Percentiles rank a stretch among this genome's conserved stretches.
phyloP scores from a whole-genome alignment of 1,284 basidiomycete species.

The Rhodotorula sp. region DNA sequence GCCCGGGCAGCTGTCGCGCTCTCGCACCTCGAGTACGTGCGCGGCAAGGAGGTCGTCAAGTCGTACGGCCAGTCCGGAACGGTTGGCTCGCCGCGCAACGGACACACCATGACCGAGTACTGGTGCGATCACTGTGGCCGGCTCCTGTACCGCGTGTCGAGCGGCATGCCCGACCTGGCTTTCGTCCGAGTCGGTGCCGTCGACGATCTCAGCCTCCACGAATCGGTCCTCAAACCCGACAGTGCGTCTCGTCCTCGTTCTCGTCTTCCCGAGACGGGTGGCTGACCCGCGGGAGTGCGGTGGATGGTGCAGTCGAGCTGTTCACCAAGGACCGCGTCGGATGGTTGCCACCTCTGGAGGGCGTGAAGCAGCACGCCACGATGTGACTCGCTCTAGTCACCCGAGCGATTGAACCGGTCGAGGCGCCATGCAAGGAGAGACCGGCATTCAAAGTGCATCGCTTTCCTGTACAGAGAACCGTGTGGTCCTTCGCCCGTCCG shows the following conservation, averaged over 20 bases:
- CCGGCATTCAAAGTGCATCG: background rate
- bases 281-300: background rate
- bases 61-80: constrained; percentile 34
- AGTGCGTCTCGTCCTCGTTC: constrained; percentile 13
- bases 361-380: constrained; percentile 13
- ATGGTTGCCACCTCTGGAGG: constrained; percentile 30
- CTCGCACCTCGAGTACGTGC: constrained; percentile 33
- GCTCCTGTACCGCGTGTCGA: constrained; percentile 36
- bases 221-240: constrained; percentile 35
- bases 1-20: constrained; percentile 16
- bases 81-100: constrained; percentile 18
- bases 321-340: constrained; percentile 36
- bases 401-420: too few relatives aligned
- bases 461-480: too few relatives aligned
- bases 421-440: background rate
- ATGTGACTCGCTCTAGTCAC: too few relatives aligned
- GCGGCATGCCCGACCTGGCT: constrained; percentile 18
- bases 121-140: constrained; percentile 42
- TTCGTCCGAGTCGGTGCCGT: constrained; percentile 39
- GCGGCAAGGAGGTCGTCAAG: constrained; percentile 33
- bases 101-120: constrained; percentile 39
- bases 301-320: constrained; percentile 19
- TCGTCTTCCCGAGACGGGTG: too few relatives aligned
- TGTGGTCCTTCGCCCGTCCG: rapidly evolving
- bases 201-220: constrained; percentile 40